Base-by-base conservation (phyloP, 83 land plant genomes). In the Picea engelmannii region DNA sequence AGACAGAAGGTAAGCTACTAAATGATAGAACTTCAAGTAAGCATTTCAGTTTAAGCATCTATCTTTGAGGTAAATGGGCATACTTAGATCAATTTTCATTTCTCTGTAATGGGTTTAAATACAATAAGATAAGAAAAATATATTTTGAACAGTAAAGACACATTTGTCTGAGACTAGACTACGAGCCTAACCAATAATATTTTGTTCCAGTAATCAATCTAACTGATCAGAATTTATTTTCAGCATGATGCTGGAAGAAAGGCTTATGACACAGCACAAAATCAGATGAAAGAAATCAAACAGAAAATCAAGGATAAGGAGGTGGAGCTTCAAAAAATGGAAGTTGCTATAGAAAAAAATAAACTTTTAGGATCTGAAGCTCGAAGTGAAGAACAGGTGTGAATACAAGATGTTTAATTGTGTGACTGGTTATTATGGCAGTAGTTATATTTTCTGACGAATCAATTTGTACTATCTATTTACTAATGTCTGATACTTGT, bases 201-300 rank as follows among this genome's bases (percentile, higher is more conserved):
- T 49, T 16, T 47, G 17, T 52, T 52, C 58, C 58, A 52, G 11
- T 52, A 52, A 47, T 21, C 58, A 35, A 24, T 73, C 16, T 73
- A 9, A 7, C 0, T 44, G 77, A 47, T 47, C 59, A 21, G 47
- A 21, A 23, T 44, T 21, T 47, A n/a, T 21, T 35, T 87, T 80
- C 89, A 97, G 99, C 99, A 97, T 87, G 90, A 87, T 64, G 84
- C 90, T 81, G 93, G 87, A 49, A 85, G 66, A 47, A 79, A 64
- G 64, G 91, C 94, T 59, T 92, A 88, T 83, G 94, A 90, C 31
- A 89, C 83, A 78, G 96, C 98, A 38, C 84, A 90, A 64, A 82
- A 81, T 55, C 93, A 91, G 66, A 91, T 95, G 80, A 82, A 77
- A 31, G 83, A 82, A 18, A 92, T 90, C 52, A 66, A 74, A 71